Conservation (phyloP, 2,329 filamentous ascomycete species). For the Pseudogymnoascus sp. region DNA sequence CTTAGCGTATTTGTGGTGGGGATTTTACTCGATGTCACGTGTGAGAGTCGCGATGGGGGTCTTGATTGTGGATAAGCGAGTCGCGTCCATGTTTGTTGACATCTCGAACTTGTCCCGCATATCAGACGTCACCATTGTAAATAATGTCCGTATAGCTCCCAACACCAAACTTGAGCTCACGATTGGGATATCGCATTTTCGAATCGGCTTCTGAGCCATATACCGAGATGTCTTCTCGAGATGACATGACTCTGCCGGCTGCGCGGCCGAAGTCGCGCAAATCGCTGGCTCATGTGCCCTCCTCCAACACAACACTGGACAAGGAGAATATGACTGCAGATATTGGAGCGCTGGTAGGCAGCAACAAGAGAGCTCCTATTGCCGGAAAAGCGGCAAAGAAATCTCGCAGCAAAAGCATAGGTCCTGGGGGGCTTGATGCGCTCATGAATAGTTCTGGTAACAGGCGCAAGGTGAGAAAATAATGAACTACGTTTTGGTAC, state of each 20-base stretch:
- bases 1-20: background rate
- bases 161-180: constrained; percentile 2
- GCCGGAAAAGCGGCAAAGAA: constrained; percentile 41
- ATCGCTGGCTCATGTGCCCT: constrained; percentile 58
- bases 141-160: constrained; percentile 4
- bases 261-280: constrained; percentile 52
- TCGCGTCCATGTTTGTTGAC: constrained; percentile 9
- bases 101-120: constrained; percentile 7
- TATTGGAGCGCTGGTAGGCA: constrained; percentile 37
- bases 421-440: constrained; percentile 80
- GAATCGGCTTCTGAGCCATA: background rate
- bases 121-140: constrained; percentile 7
- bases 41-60: background rate
- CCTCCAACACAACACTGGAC: constrained; percentile 41
- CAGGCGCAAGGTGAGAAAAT: constrained; percentile 58
- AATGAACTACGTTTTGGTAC: constrained; percentile 24
- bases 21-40: background rate
- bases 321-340: constrained; percentile 75
- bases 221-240: constrained; percentile 31
- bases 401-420: constrained; percentile 90
- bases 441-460: constrained; percentile 69
- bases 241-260: constrained; percentile 44
- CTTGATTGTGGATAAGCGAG: constrained; percentile 8
- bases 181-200: background rate
- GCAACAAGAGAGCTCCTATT: constrained; percentile 19